Evolutionary conservation across 225 moss, liverwort and hornwort genomes (phyloP), one percentile per base, ranked within the genome.

Genomic region (Marchantia paleacea): DNA sequence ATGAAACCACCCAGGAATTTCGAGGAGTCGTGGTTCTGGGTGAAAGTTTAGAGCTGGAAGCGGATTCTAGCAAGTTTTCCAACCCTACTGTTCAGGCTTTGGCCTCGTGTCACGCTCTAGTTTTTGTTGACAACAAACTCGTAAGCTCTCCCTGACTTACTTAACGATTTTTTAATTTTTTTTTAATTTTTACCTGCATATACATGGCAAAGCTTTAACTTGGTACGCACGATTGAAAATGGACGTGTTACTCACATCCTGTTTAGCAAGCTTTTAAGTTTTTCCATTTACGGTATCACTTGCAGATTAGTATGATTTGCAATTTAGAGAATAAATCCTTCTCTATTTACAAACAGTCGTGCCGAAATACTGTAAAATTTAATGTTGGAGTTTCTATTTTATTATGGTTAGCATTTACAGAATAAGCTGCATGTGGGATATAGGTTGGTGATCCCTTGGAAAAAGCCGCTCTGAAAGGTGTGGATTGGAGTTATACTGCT

Each of bases 361-460:
- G 39, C 39, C 39, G 5, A 39, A 39, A 39, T 39, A 39, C 39
- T 39, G 39, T 39, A 2, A 39, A 2, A 2, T 39, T 39, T 2
- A 2, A 39, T 39, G 39, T 39, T 5, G 39, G 39, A 39, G 39
- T 39, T 39, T 5, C 39, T 39, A 39, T 57, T 57, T 57, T 4
- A 57, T 57, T 57, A 13, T 19, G 57, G 13, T 13, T 57, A 57
- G 57, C n/a, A n/a, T 9, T 3, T 18, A 20, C n/a, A 9, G 3
- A 47, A 10, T 16, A 16, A 16, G 28, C 22, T 47, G 7, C 20
- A 60, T 55, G n/a, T 10, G 39, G 26, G 24, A 75, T 81, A 28
- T 85, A 95, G 96, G 96, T 97, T 77, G 97, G 97, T 71, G 97
- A 99, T 80, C 97, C 97, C 54, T 86, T 99, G 84, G 97, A 99